Base-by-base conservation (phyloP, 345 rosid genomes). In the Hevea brasiliensis region DNA sequence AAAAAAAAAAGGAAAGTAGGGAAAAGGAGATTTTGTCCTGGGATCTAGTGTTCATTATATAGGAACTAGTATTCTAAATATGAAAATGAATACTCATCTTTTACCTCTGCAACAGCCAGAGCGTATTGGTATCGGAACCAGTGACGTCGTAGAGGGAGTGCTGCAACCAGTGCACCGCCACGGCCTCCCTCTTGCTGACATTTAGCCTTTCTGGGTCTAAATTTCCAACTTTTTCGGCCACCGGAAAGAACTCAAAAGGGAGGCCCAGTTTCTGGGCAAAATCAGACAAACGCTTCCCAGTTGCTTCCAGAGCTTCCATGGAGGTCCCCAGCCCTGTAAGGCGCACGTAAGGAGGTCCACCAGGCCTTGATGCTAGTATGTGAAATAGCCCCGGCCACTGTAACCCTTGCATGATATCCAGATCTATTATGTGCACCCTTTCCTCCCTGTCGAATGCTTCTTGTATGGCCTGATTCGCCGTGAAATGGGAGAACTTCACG, bases 311-410 rank as follows among this genome's bases (percentile, higher is more conserved):
- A 23, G 97, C 91, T 68, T 92, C 97, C 79, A 84, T 80, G 48
- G 99, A 95, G 61, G 90, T 91, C 20, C 99, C 99, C 1, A 95
- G 86, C 12, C 98, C 99, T 50, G 99, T 95, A 41, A 95, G 92
- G 29, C 97, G 88, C 70, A 95, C 98, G 74, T 81, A 90, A 20
- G 99, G 99, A 7, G 99, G 93, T 0, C 99, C 99, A 2, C 99
- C 96, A 0, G 96, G 92, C 70, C 99, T 81, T 3, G 94, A 91
- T 26, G 98, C 98, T 0, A 95, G 84, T 14, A 92, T 95, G 76
- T 95, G 99, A 63, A 95, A 95, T 20, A 95, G 82, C 18, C 98
- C 99, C 58, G 99, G 99, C 99, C 99, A 95, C 71, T 95, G 99
- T 68, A 95, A 81, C 20, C 99, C 99, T 77, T 95, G 99, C 99